A percentile compares a stretch with the other conserved stretches of the same genome.
Evolutionary conservation across 2,329 filamentous ascomycete species (phyloP).

Genomic region (Sarocladium oryzae): DNA sequence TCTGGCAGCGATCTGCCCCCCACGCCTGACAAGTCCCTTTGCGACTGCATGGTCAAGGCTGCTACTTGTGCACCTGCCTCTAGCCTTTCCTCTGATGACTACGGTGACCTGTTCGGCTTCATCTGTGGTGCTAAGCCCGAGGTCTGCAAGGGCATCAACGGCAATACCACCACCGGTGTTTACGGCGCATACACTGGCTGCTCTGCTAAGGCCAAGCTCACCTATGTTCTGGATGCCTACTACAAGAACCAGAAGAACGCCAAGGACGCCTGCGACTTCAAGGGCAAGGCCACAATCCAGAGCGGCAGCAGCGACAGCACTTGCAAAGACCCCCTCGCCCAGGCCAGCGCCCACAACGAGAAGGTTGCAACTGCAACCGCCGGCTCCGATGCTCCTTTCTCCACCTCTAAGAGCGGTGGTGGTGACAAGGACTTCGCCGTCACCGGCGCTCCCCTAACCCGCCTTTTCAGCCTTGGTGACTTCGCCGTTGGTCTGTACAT

Average conservation of each 20-base stretch:
- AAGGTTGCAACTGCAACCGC: conserved; percentile 39
- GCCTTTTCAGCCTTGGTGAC: conserved; percentile 39
- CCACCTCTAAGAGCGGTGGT: conserved; percentile 18
- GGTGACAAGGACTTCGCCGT: conserved; percentile 30
- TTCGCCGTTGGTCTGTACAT: conserved; percentile 44
- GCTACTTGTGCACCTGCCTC: conserved; percentile 63
- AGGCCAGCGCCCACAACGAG: conserved; percentile 53
- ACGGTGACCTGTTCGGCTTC: conserved; percentile 63
- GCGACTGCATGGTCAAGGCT: conserved; percentile 75
- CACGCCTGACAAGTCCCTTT: conserved; percentile 69
- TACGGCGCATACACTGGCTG: conserved; percentile 81
- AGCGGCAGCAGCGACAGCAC: conserved; percentile 37
- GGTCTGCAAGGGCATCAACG: conserved; percentile 62
- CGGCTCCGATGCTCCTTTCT: conserved; percentile 21
- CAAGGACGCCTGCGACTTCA: conserved; percentile 62
- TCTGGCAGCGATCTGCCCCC: conserved; percentile 66
- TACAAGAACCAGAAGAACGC: conserved; percentile 51
- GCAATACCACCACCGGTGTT: conserved; percentile 58
- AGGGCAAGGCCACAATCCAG: conserved; percentile 55
- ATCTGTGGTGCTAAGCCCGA: conserved; percentile 56
- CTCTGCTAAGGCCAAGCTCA: conserved; percentile 61
- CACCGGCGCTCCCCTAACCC: conserved; percentile 28
- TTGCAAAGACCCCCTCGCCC: conserved; percentile 54
- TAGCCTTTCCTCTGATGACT: conserved; percentile 50
- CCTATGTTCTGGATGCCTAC: conserved; percentile 69